These are phyloP conservation scores for Microbotryum intermedium DNA, from an alignment of 1,284 basidiomycete species.

Conservation along the genomic window DNA sequence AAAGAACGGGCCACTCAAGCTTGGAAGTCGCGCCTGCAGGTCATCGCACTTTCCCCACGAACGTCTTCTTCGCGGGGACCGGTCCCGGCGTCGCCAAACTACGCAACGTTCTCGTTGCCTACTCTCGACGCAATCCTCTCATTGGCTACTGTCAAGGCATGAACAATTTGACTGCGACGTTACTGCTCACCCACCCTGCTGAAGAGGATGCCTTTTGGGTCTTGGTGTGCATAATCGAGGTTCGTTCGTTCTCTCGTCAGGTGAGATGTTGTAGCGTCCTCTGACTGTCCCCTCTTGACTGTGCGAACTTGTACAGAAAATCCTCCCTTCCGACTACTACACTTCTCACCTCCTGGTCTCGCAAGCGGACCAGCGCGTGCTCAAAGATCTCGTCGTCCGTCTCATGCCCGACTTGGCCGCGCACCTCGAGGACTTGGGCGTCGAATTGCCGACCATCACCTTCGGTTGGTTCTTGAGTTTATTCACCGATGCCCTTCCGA, in stretches of 20 bases:
- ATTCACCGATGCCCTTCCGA: constrained; percentile 91
- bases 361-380: constrained; percentile 83
- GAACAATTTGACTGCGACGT: constrained; percentile 88
- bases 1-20: no score
- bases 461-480: constrained; percentile 97
- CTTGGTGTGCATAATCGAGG: constrained; percentile 77
- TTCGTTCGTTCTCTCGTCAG: constrained; percentile 58
- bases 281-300: neutral
- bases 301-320: constrained; percentile 30
- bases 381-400: constrained; percentile 76
- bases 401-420: constrained; percentile 56
- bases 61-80: constrained; percentile 92
- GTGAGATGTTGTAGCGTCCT: neutral
- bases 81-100: constrained; percentile 89
- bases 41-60: constrained; percentile 78
- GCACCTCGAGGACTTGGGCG: constrained; percentile 69
- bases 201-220: constrained; percentile 98
- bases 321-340: constrained; percentile 42
- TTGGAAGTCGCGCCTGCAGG: constrained; percentile 11
- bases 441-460: constrained; percentile 87
- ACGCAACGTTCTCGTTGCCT: constrained; percentile 77
- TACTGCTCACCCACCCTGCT: constrained; percentile 82
- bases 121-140: constrained; percentile 57
- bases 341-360: constrained; percentile 53
- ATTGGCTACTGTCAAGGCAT: constrained; percentile 67